Base-by-base conservation (phyloP, 495 filamentous ascomycete genomes). In the Talaromyces proteolyticus region DNA sequence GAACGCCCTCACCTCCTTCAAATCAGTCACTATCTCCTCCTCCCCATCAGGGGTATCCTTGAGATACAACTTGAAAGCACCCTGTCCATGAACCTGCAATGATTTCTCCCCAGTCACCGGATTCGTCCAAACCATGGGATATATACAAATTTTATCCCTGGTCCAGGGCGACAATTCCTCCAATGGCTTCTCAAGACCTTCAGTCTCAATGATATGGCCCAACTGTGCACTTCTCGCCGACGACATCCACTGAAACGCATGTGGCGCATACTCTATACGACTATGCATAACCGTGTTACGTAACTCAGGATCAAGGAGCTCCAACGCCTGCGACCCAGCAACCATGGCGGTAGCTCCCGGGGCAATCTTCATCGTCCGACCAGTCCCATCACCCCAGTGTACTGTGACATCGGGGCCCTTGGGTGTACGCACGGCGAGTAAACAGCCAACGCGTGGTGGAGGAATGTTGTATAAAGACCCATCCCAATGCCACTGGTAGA, bases 61-160 rank as follows among this genome's bases (percentile, higher is more conserved):
- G 14, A 68, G 43, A 55, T 64, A 68, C 19, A 70, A 41, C 55
- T 62, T 68, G 41, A 60, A 63, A 21, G 60, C 63, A 17, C 64
- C 65, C 36, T 68, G 62, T 17, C 64, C 63, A 53, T 70, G 65
- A 23, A 70, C 64, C 50, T 67, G 64, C 44, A 70, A 57, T 39
- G 59, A 61, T 24, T 63, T 62, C 55, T 70, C 64, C 4, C 65
- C 65, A 0, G 67, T 68, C 5, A 67, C 55, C 0, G 59, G 62
- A 55, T 65, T 65, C 12, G 52, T 55, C 57, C 62, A 65, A 11
- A 62, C 59, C 62, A 65, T 65, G 8, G 62, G 57, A 42, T 62
- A 62, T 11, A 53, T 47, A 41, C 59, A 62, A 16, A 65, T 45
- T 18, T 60, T 54, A 18, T 58, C 57, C 49, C 55, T 24, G 3